phyloP scores from a whole-genome alignment of 768 basidiomycete genomes.

The Candolleomyces efflorescens region DNA sequence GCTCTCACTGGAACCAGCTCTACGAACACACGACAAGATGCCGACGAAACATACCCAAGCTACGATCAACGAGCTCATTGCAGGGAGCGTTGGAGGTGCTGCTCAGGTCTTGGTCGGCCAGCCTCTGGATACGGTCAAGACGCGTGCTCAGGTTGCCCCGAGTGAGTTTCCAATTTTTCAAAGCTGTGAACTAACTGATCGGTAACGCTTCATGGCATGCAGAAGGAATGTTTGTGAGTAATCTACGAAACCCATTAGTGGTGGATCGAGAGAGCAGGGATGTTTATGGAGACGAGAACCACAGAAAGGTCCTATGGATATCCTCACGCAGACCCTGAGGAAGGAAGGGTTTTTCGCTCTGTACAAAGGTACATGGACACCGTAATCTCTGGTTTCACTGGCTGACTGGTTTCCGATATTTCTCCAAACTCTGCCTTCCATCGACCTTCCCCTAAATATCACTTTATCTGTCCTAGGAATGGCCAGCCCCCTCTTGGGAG shows the following conservation, averaged over 20 bases:
- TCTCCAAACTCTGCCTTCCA: too few relatives aligned
- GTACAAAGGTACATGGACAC: slow-evolving; percentile 71
- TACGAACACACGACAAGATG: background rate
- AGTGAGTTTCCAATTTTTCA: slow-evolving; percentile 41
- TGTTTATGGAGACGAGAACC: background rate
- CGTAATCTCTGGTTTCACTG: background rate
- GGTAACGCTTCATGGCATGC: background rate
- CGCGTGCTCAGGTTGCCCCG: slow-evolving; percentile 82
- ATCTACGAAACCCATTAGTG: background rate
- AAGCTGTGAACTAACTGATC: background rate
- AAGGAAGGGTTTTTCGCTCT: slow-evolving; percentile 92
- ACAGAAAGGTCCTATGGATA: slow-evolving; percentile 93
- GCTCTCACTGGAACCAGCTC: too few relatives aligned
- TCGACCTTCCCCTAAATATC: too few relatives aligned
- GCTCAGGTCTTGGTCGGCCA: slow-evolving; percentile 95
- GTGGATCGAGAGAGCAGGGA: background rate
- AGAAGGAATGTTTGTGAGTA: slow-evolving; percentile 88
- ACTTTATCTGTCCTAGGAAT: slow-evolving; percentile 47
- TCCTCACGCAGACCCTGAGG: slow-evolving; percentile 71
- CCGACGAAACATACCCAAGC: slow-evolving; percentile 31
- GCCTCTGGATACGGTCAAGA: slow-evolving; percentile 85
- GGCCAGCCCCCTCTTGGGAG: slow-evolving; percentile 86
- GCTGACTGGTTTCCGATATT: background rate
- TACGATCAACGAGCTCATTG: slow-evolving; percentile 77
- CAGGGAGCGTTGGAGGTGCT: slow-evolving; percentile 90